Evolutionary conservation across 2,329 filamentous ascomycete species (phyloP).

Genomic region (Claviceps lovelessii): DNA sequence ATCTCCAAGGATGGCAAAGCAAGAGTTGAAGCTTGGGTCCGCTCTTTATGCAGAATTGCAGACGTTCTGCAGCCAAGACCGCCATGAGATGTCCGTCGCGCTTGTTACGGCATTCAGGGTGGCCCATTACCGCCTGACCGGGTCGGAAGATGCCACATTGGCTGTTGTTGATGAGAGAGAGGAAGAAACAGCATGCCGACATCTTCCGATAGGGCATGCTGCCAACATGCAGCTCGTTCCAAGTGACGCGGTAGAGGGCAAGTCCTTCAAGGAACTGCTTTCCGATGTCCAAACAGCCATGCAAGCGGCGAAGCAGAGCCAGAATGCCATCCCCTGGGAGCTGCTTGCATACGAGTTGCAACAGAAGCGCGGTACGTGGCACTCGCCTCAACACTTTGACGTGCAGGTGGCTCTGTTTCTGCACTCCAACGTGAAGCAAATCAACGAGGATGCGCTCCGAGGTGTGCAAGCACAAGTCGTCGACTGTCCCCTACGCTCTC

Average conservation of each 20-base stretch:
- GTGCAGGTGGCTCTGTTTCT: not conserved
- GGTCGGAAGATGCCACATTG: constrained; percentile 11
- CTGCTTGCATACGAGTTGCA: not conserved
- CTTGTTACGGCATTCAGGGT: constrained; percentile 14
- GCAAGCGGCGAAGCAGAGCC: not conserved
- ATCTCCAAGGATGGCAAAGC: not conserved
- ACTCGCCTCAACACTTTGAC: not conserved
- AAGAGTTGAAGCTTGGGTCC: not conserved
- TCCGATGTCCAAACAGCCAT: not conserved
- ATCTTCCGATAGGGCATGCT: not conserved
- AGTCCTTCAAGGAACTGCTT: not conserved
- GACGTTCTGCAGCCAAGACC: not conserved
- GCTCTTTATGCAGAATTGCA: not conserved
- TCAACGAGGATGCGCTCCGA: not conserved
- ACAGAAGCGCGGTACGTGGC: too few relatives aligned
- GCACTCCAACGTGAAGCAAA: not conserved
- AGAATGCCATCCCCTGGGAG: not conserved
- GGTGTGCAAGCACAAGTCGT: not conserved
- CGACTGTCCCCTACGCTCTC: not conserved
- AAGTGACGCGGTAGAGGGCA: not conserved
- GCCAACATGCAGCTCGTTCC: constrained; percentile 10
- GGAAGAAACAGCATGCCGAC: constrained; percentile 6
- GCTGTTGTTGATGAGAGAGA: constrained; percentile 11
- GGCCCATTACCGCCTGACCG: constrained; percentile 14
- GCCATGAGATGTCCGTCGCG: constrained; percentile 2